phyloP scores from a whole-genome alignment of 2,329 filamentous ascomycete species.

The Verticillium longisporum region DNA sequence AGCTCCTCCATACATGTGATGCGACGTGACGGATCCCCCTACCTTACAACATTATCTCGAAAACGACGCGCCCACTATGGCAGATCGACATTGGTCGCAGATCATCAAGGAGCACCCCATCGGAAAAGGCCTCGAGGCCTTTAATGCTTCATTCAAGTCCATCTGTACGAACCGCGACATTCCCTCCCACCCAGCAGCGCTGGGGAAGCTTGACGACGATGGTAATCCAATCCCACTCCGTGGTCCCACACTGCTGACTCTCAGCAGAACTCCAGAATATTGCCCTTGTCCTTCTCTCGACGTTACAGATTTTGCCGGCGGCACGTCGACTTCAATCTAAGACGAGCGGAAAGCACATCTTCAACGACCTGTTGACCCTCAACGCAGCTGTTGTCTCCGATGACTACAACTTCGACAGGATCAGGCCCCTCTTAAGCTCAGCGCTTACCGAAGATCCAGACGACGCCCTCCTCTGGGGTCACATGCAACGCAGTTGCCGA shows the following conservation, averaged over 20 bases:
- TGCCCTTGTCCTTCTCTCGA: neutral
- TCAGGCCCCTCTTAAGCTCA: slow-evolving; percentile 23
- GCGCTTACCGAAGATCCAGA: slow-evolving; percentile 18
- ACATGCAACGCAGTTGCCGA: slow-evolving; percentile 18
- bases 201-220: slow-evolving; percentile 16
- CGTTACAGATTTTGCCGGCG: neutral
- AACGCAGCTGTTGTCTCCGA: neutral
- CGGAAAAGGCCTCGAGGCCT: slow-evolving; percentile 18
- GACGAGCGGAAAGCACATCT: neutral
- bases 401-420: slow-evolving; percentile 15
- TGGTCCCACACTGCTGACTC: slow-evolving; percentile 8
- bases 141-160: slow-evolving; percentile 16
- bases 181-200: slow-evolving; percentile 10
- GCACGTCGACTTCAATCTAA: neutral
- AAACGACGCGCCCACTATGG: slow-evolving; percentile 8
- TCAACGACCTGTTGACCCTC: neutral
- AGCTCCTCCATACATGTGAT: neutral
- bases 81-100: slow-evolving; percentile 14
- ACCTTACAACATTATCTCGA: neutral
- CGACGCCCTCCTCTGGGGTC: slow-evolving; percentile 24
- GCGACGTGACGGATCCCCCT: neutral
- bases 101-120: slow-evolving; percentile 21
- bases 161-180: slow-evolving; percentile 13
- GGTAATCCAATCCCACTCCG: slow-evolving; percentile 6
- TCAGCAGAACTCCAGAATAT: slow-evolving; percentile 8